A percentile compares a stretch with the other conserved stretches of the same genome.
These are phyloP conservation scores for Phytophthora meadii DNA, from an alignment of 352 stramenopile species.

Conservation along the genomic window DNA sequence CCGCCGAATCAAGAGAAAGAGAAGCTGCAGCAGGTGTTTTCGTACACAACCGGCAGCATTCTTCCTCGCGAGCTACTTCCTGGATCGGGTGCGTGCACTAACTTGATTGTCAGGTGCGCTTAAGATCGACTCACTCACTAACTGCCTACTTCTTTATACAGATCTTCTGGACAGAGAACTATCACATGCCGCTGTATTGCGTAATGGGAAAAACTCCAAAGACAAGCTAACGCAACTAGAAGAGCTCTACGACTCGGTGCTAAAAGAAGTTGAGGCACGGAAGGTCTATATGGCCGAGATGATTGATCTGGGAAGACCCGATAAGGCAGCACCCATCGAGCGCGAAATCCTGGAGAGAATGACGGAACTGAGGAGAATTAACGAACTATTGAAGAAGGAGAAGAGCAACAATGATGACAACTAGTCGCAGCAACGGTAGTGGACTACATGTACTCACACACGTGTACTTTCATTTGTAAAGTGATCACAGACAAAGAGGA, in stretches of 20 bases:
- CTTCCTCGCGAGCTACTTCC: constrained; percentile 74
- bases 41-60: constrained; percentile 71
- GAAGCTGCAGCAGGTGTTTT: constrained; percentile 83
- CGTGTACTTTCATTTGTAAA: too few relatives aligned
- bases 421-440: constrained; percentile 1
- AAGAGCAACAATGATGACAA: constrained; percentile 19
- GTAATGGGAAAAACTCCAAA: constrained; percentile 46
- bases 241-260: constrained; percentile 66
- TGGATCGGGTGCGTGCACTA: constrained; percentile 52
- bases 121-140: neutral
- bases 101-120: neutral
- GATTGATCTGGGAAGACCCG: constrained; percentile 52
- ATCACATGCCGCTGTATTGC: constrained; percentile 54
- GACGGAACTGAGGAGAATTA: constrained; percentile 66
- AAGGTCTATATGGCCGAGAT: constrained; percentile 77
- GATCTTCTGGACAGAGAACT: constrained; percentile 72
- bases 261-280: constrained; percentile 67
- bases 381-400: constrained; percentile 65
- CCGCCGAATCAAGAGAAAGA: constrained; percentile 81
- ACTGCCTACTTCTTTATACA: constrained; percentile 18
- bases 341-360: constrained; percentile 74
- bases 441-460: neutral
- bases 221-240: constrained; percentile 61
- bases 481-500: too few relatives aligned
- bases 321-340: constrained; percentile 53